Base-by-base conservation (phyloP, 1,139 yeast genomes). In the Kodamaea fungicola region DNA sequence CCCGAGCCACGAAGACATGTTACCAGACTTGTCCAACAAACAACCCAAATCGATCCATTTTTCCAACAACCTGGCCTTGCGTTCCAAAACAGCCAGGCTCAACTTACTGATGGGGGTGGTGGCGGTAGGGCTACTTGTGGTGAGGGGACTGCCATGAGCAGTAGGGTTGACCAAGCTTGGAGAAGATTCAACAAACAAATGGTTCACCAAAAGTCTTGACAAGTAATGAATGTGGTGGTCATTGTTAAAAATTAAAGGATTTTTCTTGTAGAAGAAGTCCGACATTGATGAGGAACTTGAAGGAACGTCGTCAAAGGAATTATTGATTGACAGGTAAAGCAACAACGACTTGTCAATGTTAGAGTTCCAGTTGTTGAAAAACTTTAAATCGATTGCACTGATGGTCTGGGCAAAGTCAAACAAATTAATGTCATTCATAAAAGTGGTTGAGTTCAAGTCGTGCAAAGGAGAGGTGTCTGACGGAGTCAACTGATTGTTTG, bases 1-100 rank as follows among this genome's bases (percentile, higher is more conserved):
- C 1, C 96, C 96, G 27, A 88, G 64, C 97, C 97, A 92, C 23
- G 95, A 83, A 1, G 90, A 90, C 92, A 89, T 87, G 55, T 92
- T 95, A 35, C 98, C 98, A 22, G 78, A 67, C 45, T 78, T 78
- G 53, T 88, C 95, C 43, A 90, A 74, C 26, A 73, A 64, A 45
- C 86, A 79, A 4, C 97, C 97, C 33, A 90, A 67, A 45, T 82
- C 81, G 35, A 90, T 85, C 98, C 97, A 92, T 56, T 81, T 84
- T 38, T 81, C 80, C 32, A 90, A 59, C 8, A 89, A 55, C 32
- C 76, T 63, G 0, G 96, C 95, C 42, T 92, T 76, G 34, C 66
- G 62, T 34, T 67, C 72, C 12, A 69, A 49, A 12, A 54, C 45
- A 4, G 56, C 51, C 8, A 47, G 42, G 32, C 43, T 44, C 22